A percentile compares a stretch with the other conserved stretches of the same genome.
phyloP scores from a whole-genome alignment of 257 asterid genomes.

The Plantago major region DNA sequence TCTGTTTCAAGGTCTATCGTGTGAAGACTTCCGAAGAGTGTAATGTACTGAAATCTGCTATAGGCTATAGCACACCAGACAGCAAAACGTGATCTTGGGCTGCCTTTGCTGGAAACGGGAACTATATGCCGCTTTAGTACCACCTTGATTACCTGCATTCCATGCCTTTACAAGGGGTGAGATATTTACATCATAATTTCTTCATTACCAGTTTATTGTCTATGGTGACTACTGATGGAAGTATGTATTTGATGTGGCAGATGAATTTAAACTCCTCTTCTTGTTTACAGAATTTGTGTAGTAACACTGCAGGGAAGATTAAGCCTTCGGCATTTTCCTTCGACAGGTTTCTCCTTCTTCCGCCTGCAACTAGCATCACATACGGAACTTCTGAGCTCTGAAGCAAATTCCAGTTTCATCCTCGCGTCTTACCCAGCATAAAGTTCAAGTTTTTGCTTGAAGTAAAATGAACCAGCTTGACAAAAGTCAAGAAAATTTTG shows the following conservation, averaged over 20 bases:
- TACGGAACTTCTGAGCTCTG: neutral
- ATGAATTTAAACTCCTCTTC: neutral
- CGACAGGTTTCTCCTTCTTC: neutral
- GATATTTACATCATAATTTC: too few relatives aligned
- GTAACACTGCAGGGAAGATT: neutral
- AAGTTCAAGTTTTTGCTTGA: neutral
- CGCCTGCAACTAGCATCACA: neutral
- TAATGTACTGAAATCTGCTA: neutral
- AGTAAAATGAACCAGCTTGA: too few relatives aligned
- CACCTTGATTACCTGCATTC: too few relatives aligned
- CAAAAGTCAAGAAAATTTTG: too few relatives aligned
- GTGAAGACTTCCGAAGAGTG: slow-evolving; percentile 1
- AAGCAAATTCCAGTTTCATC: neutral
- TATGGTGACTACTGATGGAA: too few relatives aligned
- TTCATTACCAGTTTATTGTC: too few relatives aligned
- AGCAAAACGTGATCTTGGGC: neutral
- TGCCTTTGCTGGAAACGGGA: too few relatives aligned
- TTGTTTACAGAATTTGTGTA: neutral
- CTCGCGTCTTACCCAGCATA: neutral
- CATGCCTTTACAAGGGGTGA: too few relatives aligned
- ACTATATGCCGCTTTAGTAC: too few relatives aligned
- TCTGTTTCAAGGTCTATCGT: neutral
- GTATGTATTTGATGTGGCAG: too few relatives aligned
- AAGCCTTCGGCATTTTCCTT: neutral
- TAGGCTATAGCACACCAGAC: slow-evolving; percentile 4